Base-by-base conservation (phyloP, 1,284 basidiomycete species). In the Irpex sp. region DNA sequence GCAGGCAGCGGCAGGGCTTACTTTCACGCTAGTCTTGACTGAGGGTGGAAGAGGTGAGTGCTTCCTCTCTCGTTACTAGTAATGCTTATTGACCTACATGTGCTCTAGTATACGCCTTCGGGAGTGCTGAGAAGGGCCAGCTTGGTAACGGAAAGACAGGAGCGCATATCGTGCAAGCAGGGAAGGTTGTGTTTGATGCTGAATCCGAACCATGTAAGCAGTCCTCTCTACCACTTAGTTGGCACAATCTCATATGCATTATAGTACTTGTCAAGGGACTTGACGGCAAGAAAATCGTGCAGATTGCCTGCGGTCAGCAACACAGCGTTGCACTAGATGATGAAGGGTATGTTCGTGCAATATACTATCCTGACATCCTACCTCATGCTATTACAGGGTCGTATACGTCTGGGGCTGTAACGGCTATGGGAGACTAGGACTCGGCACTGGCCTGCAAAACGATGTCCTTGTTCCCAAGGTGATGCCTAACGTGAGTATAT, bases 61-160 rank as follows among this genome's bases (percentile, higher is more conserved):
- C 52, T 38, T 54, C 56, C 58, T 51, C 75, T 6, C 26, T 59
- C 51, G 62, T n/a, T 55, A 58, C 47, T 13, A 40, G 40, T 64
- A 57, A 31, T 62, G 26, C 59, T 44, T 52, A 56, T 15, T 26
- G n/a, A 56, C 15, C 51, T 48, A 26, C 58, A 5, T 56, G 19
- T 36, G 44, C 60, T 64, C 36, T 66, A 88, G 93, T 97, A 2
- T 98, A 92, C 72, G 85, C 94, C 0, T 89, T 94, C 67, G 96
- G 96, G 40, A 95, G 92, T 61, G 92, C 88, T n/a, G 94, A 97
- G 76, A 89, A 93, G 68, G 96, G 96, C 1, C 94, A 97, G 69
- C 81, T 98, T 0, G 96, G 95, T 0, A 96, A 95, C 70, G 96
- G 96, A 13, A 85, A 86, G 62, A 95, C 94, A 0, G 94, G 95